Evolutionary conservation across 495 filamentous ascomycete genomes (phyloP).

Genomic region (Penicillium paxilli): DNA sequence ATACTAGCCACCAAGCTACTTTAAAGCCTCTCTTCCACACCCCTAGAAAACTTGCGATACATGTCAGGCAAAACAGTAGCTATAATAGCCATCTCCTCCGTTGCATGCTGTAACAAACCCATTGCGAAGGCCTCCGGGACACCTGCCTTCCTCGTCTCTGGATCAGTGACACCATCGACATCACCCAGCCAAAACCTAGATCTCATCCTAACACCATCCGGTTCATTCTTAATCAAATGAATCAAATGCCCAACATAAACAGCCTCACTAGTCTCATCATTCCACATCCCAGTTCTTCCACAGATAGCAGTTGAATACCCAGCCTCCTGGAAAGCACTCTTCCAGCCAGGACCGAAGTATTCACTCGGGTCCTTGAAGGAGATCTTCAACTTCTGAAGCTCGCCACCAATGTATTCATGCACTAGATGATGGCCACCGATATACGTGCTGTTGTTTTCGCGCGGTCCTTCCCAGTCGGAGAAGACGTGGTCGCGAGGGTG

Average conservation of each 20-base stretch:
- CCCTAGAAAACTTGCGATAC: not conserved
- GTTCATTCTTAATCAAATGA: conserved; percentile 5
- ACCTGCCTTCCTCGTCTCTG: not conserved
- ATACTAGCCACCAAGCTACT: too few species aligned
- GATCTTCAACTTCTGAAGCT: conserved; percentile 2
- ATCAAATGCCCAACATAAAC: conserved; percentile 3
- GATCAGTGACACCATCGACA: not conserved
- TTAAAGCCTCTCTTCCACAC: not conserved
- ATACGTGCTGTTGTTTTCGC: conserved; percentile 5
- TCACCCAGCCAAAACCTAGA: conserved; percentile 11
- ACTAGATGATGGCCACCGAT: conserved; percentile 8
- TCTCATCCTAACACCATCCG: conserved; percentile 1
- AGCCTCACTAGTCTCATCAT: not conserved
- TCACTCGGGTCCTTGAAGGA: conserved; percentile 4
- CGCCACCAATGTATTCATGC: conserved; percentile 1
- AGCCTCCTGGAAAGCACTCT: not conserved
- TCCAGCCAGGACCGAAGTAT: conserved; percentile 1
- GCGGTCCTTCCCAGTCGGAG: conserved; percentile 5
- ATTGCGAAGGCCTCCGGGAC: not conserved
- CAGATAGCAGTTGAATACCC: conserved; percentile 4
- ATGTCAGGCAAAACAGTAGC: conserved; percentile 2
- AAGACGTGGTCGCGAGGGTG: conserved; percentile 8
- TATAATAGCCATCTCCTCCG: conserved; percentile 9
- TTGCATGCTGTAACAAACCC: conserved; percentile 4
- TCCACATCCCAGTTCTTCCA: not conserved